Evolutionary conservation across 1,139 yeast genomes (phyloP).

Genomic region (Casaregolazyma suthepensis): DNA sequence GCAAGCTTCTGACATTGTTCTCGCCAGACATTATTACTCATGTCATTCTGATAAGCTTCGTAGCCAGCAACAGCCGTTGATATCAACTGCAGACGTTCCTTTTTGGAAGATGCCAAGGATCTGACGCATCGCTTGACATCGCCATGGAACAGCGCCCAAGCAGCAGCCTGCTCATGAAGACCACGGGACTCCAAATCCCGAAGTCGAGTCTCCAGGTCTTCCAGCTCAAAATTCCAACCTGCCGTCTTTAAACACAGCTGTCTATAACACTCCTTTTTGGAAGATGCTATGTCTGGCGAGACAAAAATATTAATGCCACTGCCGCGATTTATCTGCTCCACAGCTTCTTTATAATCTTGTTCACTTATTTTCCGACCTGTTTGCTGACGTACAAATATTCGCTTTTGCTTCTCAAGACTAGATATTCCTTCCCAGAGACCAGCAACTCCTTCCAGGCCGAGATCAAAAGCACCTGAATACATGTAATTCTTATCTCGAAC

Average conservation of each 20-base stretch:
- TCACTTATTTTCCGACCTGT: slow-evolving; percentile 20
- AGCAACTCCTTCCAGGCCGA: slow-evolving; percentile 81
- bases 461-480: slow-evolving; percentile 62
- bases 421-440: slow-evolving; percentile 86
- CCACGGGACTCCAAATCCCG: slow-evolving; percentile 52
- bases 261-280: slow-evolving; percentile 43
- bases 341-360: slow-evolving; percentile 22
- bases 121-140: slow-evolving; percentile 76
- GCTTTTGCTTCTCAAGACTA: slow-evolving; percentile 52
- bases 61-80: slow-evolving; percentile 95
- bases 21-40: slow-evolving; percentile 80
- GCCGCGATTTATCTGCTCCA: slow-evolving; percentile 18
- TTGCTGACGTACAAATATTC: slow-evolving; percentile 30
- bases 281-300: slow-evolving; percentile 22
- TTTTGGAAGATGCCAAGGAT: slow-evolving; percentile 52
- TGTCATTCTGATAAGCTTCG: slow-evolving; percentile 59
- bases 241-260: slow-evolving; percentile 76
- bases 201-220: slow-evolving; percentile 69
- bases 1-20: slow-evolving; percentile 88
- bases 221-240: slow-evolving; percentile 84
- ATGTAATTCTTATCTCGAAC: slow-evolving; percentile 64
- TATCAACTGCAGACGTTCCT: slow-evolving; percentile 64
- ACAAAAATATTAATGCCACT: slow-evolving; percentile 33
- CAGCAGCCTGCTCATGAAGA: slow-evolving; percentile 85
- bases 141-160: slow-evolving; percentile 96